Conservation (phyloP, 192 early-diverging fungal genomes). For the Radiomyces spectabilis region DNA sequence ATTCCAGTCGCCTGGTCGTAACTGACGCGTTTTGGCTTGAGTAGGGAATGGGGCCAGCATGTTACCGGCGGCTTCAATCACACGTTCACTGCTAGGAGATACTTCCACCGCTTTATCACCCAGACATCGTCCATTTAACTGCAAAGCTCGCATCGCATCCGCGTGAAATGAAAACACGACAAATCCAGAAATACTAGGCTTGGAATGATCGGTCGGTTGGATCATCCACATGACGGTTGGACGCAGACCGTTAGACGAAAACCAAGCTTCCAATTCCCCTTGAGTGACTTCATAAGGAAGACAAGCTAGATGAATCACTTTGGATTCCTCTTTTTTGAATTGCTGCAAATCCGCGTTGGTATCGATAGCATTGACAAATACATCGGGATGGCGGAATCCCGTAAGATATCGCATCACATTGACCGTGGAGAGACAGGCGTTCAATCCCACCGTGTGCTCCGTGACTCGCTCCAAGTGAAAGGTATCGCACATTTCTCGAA, state of each 20-base stretch:
- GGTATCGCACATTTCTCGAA: conserved; percentile 50
- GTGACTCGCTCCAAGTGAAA: conserved; percentile 43
- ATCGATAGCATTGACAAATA: conserved; percentile 57
- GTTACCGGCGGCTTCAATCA: conserved; percentile 49
- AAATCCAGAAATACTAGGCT: conserved; percentile 60
- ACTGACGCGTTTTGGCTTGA: conserved; percentile 28
- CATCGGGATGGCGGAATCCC: conserved; percentile 40
- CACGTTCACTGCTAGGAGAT: conserved; percentile 49
- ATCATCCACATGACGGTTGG: conserved; percentile 57
- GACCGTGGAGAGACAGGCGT: conserved; percentile 55
- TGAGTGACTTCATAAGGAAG: conserved; percentile 55
- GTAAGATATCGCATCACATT: conserved; percentile 45
- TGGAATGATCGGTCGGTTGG: conserved; percentile 41
- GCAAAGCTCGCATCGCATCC: conserved; percentile 54
- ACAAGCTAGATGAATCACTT: conserved; percentile 55
- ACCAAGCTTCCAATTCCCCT: conserved; percentile 53
- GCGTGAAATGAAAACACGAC: conserved; percentile 54
- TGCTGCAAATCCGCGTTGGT: conserved; percentile 51
- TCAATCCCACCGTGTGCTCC: conserved; percentile 46
- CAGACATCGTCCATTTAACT: conserved; percentile 55
- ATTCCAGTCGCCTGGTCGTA: conserved; percentile 69
- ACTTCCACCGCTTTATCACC: conserved; percentile 55
- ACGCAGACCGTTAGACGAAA: conserved; percentile 42
- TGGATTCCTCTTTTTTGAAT: conserved; percentile 56
- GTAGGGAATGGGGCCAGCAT: conserved; percentile 48